Conservation (phyloP, 2,329 filamentous ascomycete genomes). For the Ophiostoma pallidulum region DNA sequence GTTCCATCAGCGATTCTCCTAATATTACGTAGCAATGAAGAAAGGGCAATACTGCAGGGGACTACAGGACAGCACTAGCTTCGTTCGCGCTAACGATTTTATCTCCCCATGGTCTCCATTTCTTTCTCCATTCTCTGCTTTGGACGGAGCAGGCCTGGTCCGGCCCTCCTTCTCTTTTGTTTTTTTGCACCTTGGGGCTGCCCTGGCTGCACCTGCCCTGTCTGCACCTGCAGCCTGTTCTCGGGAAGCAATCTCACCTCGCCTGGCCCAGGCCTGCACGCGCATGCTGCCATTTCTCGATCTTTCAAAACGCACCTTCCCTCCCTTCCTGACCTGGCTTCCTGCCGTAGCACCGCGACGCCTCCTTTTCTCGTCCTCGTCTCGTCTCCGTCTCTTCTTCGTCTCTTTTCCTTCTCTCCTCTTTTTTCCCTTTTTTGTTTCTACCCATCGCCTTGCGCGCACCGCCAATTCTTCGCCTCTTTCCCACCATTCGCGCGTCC, state of each 20-base stretch:
- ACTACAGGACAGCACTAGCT: too few relatives aligned
- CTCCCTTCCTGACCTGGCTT: slow-evolving; percentile 1
- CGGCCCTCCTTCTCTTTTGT: neutral
- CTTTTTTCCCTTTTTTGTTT: neutral
- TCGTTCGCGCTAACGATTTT: slow-evolving; percentile 8
- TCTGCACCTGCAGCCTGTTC: slow-evolving; percentile 1
- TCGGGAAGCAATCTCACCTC: slow-evolving; percentile 11
- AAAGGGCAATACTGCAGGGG: too few relatives aligned
- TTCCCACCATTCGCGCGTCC: neutral
- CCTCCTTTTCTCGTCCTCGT: neutral
- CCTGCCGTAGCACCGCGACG: neutral
- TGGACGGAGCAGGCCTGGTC: slow-evolving; percentile 9
- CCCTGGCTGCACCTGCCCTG: neutral
- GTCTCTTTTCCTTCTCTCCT: neutral
- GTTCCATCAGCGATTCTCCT: slow-evolving; percentile 1
- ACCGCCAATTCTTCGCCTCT: neutral
- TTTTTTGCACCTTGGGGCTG: neutral
- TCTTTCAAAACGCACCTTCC: slow-evolving; percentile 6
- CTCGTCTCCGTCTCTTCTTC: neutral
- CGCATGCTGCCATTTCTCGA: slow-evolving; percentile 8
- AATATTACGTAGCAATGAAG: slow-evolving; percentile 4
- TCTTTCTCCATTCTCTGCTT: slow-evolving; percentile 9
- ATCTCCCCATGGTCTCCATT: slow-evolving; percentile 10
- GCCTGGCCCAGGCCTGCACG: neutral
- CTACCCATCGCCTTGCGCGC: too few relatives aligned